Conservation (phyloP, 2,329 filamentous ascomycete species). For the Sphaerostilbella broomeana region DNA sequence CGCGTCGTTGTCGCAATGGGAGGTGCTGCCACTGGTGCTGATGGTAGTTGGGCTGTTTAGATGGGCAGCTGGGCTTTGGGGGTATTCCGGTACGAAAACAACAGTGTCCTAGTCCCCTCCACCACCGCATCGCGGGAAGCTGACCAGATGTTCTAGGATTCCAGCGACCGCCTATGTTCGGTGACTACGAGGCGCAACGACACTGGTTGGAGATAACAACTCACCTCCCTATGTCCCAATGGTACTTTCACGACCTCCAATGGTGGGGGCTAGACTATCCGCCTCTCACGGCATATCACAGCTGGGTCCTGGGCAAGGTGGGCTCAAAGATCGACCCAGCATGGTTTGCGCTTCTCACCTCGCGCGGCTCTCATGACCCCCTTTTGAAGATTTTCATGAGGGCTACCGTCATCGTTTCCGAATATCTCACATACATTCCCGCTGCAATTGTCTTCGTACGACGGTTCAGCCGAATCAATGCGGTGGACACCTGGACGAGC, state of each 20-base stretch:
- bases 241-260: constrained; percentile 95
- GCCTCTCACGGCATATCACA: constrained; percentile 95
- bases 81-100: constrained; percentile 74
- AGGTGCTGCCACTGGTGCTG: constrained; percentile 77
- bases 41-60: constrained; percentile 89
- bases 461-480: constrained; percentile 67
- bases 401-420: constrained; percentile 80
- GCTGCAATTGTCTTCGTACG: constrained; percentile 80
- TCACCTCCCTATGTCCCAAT: constrained; percentile 81
- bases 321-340: constrained; percentile 69
- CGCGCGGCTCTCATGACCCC: constrained; percentile 72
- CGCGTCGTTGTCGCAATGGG: constrained; percentile 81
- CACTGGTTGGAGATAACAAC: constrained; percentile 99
- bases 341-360: constrained; percentile 84
- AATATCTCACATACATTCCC: constrained; percentile 85
- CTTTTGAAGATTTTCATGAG: constrained; percentile 92
- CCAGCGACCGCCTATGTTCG: constrained; percentile 79
- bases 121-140: background rate
- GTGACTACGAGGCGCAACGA: constrained; percentile 94
- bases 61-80: constrained; percentile 89
- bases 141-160: constrained; percentile 48
- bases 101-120: background rate
- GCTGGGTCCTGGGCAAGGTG: constrained; percentile 87
- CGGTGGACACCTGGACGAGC: constrained; percentile 73
- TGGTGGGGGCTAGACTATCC: constrained; percentile 99